A percentile compares a stretch with the other conserved stretches of the same genome.
Conservation (phyloP, 352 stramenopile genomes). For the Globisporangium mamillatum region DNA sequence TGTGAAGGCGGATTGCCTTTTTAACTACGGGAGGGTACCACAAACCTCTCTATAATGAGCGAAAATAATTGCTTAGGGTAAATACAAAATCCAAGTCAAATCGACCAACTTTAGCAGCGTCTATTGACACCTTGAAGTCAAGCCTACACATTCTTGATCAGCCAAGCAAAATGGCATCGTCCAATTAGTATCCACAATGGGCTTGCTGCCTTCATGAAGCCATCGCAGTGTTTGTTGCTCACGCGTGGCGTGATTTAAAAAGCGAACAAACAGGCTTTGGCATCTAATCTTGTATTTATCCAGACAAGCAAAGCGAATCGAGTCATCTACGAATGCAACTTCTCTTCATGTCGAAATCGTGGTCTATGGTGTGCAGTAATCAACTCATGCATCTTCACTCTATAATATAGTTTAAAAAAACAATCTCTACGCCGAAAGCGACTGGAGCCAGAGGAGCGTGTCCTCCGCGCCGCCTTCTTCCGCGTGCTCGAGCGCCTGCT, state of each 20-base stretch:
- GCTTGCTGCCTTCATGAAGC: no score
- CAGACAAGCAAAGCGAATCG: not conserved
- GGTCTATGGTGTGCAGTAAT: not conserved
- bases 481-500: constrained; percentile 59
- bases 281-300: not conserved
- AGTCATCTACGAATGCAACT: not conserved
- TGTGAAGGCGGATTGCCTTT: not conserved
- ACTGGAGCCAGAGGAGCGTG: constrained; percentile 53
- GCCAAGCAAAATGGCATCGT: not conserved
- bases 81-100: not conserved
- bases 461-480: constrained; percentile 64
- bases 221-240: no score
- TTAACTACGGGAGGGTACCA: not conserved
- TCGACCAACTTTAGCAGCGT: not conserved
- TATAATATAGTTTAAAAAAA: constrained; percentile 12
- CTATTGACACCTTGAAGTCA: not conserved
- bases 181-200: not conserved
- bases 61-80: not conserved
- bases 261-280: no score
- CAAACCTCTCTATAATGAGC: not conserved
- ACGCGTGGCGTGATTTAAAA: no score
- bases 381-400: not conserved
- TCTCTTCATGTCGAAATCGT: not conserved
- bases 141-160: not conserved
- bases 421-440: constrained; percentile 16